phyloP scores from a whole-genome alignment of 805 yeast species.

The Naumovozyma dairenensis region DNA sequence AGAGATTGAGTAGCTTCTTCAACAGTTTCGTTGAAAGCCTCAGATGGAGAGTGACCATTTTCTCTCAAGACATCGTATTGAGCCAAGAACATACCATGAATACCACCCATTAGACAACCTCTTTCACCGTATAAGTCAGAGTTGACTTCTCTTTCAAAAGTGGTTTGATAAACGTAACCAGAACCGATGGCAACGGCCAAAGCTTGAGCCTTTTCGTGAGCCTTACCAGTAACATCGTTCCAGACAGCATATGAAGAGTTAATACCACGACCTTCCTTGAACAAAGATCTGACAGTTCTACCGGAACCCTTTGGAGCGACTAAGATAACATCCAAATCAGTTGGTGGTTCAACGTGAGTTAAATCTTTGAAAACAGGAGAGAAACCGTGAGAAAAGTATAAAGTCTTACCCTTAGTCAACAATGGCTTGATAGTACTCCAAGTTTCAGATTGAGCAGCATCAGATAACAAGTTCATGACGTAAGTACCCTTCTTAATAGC shows the following conservation, averaged over 20 bases:
- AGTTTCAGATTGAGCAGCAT: slow-evolving; percentile 99
- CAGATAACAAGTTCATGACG: slow-evolving; percentile 95
- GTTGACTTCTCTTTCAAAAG: slow-evolving; percentile 98
- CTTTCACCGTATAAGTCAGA: slow-evolving; percentile 99
- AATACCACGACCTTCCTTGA: slow-evolving; percentile 99
- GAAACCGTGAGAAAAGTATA: slow-evolving; percentile 99
- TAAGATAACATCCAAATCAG: slow-evolving; percentile 88
- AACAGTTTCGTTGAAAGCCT: slow-evolving; percentile 99
- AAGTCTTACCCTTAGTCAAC: slow-evolving; percentile 93
- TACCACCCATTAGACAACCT: slow-evolving; percentile 99
- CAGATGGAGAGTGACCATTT: slow-evolving; percentile 99
- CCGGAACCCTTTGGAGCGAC: slow-evolving; percentile 99
- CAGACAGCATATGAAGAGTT: slow-evolving; percentile 99
- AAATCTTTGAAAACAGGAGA: slow-evolving; percentile 97
- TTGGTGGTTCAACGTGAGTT: slow-evolving; percentile 93
- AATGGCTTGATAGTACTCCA: slow-evolving; percentile 82
- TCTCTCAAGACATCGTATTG: slow-evolving; percentile 99
- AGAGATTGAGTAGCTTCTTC: slow-evolving; percentile 99
- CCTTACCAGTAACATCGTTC: slow-evolving; percentile 98
- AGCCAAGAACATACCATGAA: slow-evolving; percentile 99
- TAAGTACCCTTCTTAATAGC: slow-evolving; percentile 88
- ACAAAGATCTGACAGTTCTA: slow-evolving; percentile 97
- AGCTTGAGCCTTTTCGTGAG: slow-evolving; percentile 98
- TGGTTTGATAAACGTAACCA: slow-evolving; percentile 99
- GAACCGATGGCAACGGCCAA: slow-evolving; percentile 98